Evolutionary conservation across 306 rosid species (phyloP).

Genomic region (Medicago arabica): DNA sequence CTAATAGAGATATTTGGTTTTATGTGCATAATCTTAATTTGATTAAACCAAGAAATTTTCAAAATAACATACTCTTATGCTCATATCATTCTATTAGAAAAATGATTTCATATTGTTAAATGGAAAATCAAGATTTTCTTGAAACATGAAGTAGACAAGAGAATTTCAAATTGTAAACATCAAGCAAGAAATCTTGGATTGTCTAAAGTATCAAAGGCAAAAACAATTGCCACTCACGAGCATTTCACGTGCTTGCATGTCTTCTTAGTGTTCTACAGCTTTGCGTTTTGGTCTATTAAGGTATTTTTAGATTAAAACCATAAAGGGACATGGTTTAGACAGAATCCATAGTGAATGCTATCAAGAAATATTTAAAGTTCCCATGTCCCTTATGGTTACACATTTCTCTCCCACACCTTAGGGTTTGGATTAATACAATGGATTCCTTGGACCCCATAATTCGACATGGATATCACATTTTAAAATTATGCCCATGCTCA

Average conservation of each 20-base stretch:
- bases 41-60: conserved; percentile 52
- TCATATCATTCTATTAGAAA: neutral
- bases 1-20: conserved; percentile 37
- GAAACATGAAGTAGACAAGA: conserved; percentile 54
- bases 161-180: conserved; percentile 45
- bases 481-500: conserved; percentile 40
- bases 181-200: conserved; percentile 52
- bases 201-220: conserved; percentile 57
- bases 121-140: conserved; percentile 4
- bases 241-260: conserved; percentile 60
- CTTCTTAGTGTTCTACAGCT: conserved; percentile 52
- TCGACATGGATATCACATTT: conserved; percentile 31
- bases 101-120: neutral
- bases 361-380: conserved; percentile 42
- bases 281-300: conserved; percentile 43
- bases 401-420: conserved; percentile 38
- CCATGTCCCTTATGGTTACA: conserved; percentile 42
- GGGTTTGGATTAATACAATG: conserved; percentile 28
- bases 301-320: conserved; percentile 30
- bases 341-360: conserved; percentile 15
- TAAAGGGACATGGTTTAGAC: conserved; percentile 53
- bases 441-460: conserved; percentile 39
- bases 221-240: conserved; percentile 53
- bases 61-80: conserved; percentile 1
- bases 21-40: conserved; percentile 49